Evolutionary conservation across 75 land plant species (phyloP).

Genomic region (Selaginella tamariscina): DNA sequence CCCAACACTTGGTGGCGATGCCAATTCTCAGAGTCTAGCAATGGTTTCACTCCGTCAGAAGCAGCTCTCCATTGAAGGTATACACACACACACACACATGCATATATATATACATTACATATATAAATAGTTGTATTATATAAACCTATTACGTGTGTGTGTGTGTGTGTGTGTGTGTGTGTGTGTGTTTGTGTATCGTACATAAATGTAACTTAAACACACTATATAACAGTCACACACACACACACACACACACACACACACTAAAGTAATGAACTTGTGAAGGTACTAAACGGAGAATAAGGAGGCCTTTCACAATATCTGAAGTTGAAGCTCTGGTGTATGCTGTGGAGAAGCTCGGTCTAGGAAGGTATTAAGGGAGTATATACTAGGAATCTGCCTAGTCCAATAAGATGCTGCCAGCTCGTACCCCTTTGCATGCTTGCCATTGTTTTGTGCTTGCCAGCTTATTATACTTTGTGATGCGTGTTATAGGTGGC

Average conservation of each 20-base stretch:
- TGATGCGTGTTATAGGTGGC: neutral
- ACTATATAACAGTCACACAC: too few species aligned
- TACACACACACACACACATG: too few species aligned
- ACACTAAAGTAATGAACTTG: too few species aligned
- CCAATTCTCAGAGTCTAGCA: neutral
- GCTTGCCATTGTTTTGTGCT: neutral
- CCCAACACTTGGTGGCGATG: neutral
- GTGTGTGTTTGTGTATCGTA: too few species aligned
- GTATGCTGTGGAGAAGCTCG: conserved; percentile 10
- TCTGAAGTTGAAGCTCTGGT: conserved; percentile 10
- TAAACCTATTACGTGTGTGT: too few species aligned
- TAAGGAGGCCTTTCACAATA: conserved; percentile 3
- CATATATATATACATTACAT: too few species aligned
- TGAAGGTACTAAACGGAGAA: conserved; percentile 8
- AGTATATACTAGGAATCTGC: neutral
- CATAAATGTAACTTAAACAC: too few species aligned
- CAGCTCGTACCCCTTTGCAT: neutral
- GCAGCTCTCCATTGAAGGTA: conserved; percentile 7
- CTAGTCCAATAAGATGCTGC: neutral
- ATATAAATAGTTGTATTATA: too few species aligned
- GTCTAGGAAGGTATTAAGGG: conserved; percentile 8
- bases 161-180: too few species aligned
- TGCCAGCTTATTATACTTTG: neutral
- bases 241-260: too few species aligned
- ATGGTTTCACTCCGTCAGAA: conserved; percentile 5